Base-by-base conservation (phyloP, 805 yeast species). In the Vanderwaltozyma tropicalis region DNA sequence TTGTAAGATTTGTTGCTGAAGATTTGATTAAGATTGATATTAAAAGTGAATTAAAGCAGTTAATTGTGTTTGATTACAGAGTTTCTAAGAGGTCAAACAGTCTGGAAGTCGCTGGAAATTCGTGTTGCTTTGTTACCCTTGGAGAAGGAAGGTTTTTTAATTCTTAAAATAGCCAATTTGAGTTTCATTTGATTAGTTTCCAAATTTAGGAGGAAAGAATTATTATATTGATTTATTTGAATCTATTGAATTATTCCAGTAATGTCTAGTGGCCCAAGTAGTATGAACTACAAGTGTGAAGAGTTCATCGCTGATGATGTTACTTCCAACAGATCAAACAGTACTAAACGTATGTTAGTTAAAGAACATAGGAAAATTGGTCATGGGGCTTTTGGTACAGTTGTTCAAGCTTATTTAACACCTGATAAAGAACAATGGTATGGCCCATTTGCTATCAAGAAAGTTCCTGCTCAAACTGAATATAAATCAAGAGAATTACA, bases 361-460 rank as follows among this genome's bases (percentile, higher is more conserved):
- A 74, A 70, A 46, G 89, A 83, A 51, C 75, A 78, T 53, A 77
- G 78, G 41, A 74, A 76, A 50, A 80, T 83, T 36, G 94, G 94
- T 10, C 85, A 82, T 59, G 94, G 94, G 30, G 92, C 92, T 5
- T 83, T 83, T 53, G 94, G 94, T 28, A 80, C 85, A 2, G 94
- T 83, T 9, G 78, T 80, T 12, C 87, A 81, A 53, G 89, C 92
- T 1, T 73, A 74, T 45, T 62, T 68, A 27, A 57, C 61, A 38
- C 64, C 54, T 7, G 64, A 66, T 46, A 62, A 57, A 18, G 61
- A 63, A 16, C 49, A 55, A 28, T 78, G 85, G 83, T 62, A 76
- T 28, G 94, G 94, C 1, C 94, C 94, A 0, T 83, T 73, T 64
- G 92, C 92, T 16, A 81, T 83, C 41, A 83, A 83, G 52, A 72